Conservation (phyloP, 495 filamentous ascomycete genomes). For the Talaromyces adpressus region DNA sequence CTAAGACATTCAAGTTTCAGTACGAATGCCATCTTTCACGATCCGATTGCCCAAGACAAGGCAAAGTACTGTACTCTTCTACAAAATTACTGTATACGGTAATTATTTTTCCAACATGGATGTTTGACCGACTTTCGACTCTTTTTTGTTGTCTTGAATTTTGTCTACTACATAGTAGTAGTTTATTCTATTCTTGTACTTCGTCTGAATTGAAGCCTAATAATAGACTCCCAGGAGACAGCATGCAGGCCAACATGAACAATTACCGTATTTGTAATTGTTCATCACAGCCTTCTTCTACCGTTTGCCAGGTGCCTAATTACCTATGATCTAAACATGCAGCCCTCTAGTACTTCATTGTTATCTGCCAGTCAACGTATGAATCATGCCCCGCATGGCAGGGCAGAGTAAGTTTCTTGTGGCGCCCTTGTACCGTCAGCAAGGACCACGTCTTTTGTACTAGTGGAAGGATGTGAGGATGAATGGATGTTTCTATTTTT, state of each 20-base stretch:
- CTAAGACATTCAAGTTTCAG: slow-evolving; percentile 2
- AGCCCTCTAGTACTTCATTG: neutral
- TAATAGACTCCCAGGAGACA: no score
- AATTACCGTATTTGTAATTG: neutral
- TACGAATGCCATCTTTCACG: neutral
- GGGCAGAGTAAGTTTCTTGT: neutral
- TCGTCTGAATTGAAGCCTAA: neutral
- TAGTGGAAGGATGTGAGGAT: neutral
- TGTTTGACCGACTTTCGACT: neutral
- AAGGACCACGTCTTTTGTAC: neutral
- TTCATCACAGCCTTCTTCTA: neutral
- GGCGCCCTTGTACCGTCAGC: neutral
- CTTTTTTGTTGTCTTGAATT: neutral
- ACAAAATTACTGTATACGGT: neutral
- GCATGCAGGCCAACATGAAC: neutral
- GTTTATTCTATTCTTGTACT: neutral
- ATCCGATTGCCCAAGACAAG: neutral
- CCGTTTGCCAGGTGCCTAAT: neutral
- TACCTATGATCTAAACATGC: neutral
- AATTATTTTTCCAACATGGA: neutral
- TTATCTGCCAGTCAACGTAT: neutral
- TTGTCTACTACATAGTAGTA: neutral
- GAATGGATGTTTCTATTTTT: neutral
- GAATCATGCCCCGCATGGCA: neutral
- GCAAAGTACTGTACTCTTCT: neutral